Percentiles rank a stretch among this genome's conserved stretches.
Conservation (phyloP, 75 land plant species). For the Pinus taeda region DNA sequence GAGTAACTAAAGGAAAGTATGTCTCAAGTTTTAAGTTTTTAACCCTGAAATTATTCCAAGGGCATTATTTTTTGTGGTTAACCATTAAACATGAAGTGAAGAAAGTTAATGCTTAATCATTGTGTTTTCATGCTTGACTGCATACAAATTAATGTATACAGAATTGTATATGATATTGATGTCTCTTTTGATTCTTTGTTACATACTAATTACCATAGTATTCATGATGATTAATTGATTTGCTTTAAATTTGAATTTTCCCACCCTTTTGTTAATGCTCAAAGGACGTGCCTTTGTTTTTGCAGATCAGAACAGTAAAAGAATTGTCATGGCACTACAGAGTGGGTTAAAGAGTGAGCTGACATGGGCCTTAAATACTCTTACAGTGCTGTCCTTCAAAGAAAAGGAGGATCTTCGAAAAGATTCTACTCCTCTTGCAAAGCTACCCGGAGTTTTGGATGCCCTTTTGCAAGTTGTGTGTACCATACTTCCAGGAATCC, state of each 20-base stretch:
- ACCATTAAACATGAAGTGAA: no score
- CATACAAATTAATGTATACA: neutral
- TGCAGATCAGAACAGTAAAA: conserved; percentile 87
- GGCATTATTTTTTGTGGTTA: no score
- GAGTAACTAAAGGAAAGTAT: no score
- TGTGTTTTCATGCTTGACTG: conserved; percentile 3
- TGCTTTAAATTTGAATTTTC: neutral
- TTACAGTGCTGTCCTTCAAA: conserved; percentile 93
- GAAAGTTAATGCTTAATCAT: no score
- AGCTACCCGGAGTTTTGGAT: conserved; percentile 90
- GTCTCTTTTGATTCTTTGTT: neutral
- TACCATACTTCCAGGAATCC: conserved; percentile 2
- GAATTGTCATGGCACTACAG: conserved; percentile 93
- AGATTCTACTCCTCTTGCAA: conserved; percentile 88
- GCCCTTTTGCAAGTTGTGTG: conserved; percentile 92
- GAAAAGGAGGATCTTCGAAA: conserved; percentile 92
- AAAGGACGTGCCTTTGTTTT: neutral
- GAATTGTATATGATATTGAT: neutral
- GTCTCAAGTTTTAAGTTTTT: neutral
- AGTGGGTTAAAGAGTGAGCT: conserved; percentile 98
- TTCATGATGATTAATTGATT: conserved; percentile 5
- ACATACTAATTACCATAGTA: neutral
- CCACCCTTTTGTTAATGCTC: neutral
- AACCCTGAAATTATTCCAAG: no score
- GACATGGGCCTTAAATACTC: conserved; percentile 91